These are phyloP conservation scores for Aspergillus sp. DNA, from an alignment of 2,329 filamentous ascomycete genomes.

Conservation along the genomic window DNA sequence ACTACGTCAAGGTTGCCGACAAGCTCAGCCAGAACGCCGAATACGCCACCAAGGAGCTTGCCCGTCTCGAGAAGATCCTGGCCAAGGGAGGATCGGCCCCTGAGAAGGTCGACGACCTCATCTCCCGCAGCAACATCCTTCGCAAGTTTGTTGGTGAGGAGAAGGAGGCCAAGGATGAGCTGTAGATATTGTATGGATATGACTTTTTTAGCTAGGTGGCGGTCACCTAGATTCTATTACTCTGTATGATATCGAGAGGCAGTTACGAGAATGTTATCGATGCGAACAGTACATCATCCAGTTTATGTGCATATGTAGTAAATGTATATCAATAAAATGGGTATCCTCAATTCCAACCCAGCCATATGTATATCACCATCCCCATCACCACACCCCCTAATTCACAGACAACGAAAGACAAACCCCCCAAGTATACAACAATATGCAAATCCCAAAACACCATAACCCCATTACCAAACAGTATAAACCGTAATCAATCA, in stretches of 20 bases:
- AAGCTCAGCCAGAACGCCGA: slow-evolving; percentile 77
- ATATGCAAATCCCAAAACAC: background rate
- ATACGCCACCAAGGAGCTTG: slow-evolving; percentile 83
- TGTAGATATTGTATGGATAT: slow-evolving; percentile 39
- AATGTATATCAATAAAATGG: background rate
- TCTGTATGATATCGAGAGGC: background rate
- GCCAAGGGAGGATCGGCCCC: slow-evolving; percentile 82
- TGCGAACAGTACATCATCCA: background rate
- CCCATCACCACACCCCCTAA: background rate
- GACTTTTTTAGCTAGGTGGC: background rate
- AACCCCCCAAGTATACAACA: background rate
- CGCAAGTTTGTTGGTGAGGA: slow-evolving; percentile 69
- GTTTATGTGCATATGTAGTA: background rate
- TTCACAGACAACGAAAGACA: background rate
- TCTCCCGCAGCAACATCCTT: slow-evolving; percentile 83
- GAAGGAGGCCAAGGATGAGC: slow-evolving; percentile 67
- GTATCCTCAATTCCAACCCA: background rate
- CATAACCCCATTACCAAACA: background rate
- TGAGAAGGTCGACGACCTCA: slow-evolving; percentile 85
- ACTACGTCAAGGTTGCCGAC: slow-evolving; percentile 88
- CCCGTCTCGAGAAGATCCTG: slow-evolving; percentile 75
- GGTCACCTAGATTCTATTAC: background rate
- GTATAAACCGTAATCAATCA: background rate
- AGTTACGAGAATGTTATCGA: background rate
- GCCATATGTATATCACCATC: background rate